A percentile compares a stretch with the other conserved stretches of the same genome.
These are phyloP conservation scores for Hypoxylon sp. DNA, from an alignment of 2,329 filamentous ascomycete species.

Conservation along the genomic window DNA sequence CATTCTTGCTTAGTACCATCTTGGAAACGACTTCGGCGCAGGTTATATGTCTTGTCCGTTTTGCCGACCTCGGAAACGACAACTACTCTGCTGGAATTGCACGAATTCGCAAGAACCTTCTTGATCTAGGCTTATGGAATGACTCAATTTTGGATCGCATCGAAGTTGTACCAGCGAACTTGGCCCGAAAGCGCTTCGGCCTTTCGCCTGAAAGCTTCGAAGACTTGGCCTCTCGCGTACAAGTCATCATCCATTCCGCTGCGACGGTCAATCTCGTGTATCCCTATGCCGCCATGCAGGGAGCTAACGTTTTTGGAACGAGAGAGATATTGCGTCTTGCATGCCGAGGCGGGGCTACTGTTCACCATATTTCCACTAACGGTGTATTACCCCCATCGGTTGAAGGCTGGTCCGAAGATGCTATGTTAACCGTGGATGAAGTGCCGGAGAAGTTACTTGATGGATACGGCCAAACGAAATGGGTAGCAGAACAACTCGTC, in stretches of 20 bases:
- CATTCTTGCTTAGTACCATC: constrained; percentile 79
- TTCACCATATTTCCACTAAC: constrained; percentile 86
- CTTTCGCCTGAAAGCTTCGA: constrained; percentile 76
- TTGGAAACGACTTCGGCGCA: constrained; percentile 77
- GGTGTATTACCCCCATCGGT: constrained; percentile 80
- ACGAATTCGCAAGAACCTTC: constrained; percentile 79
- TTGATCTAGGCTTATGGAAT: constrained; percentile 84
- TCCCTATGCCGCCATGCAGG: constrained; percentile 81
- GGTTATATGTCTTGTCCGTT: constrained; percentile 81
- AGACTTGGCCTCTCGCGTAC: constrained; percentile 73
- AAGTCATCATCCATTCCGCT: constrained; percentile 83
- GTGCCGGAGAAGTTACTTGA: constrained; percentile 78
- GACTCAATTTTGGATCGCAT: constrained; percentile 84
- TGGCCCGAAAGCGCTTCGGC: constrained; percentile 78
- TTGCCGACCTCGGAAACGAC: constrained; percentile 75
- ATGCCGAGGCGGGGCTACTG: constrained; percentile 75
- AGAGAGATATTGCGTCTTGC: constrained; percentile 81
- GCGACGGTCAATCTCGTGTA: constrained; percentile 87
- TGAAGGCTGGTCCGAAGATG: constrained; percentile 79
- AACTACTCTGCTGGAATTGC: constrained; percentile 78
- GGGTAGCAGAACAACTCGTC: constrained; percentile 83
- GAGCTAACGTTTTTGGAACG: constrained; percentile 84
- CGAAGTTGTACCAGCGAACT: constrained; percentile 80
- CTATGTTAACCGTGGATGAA: constrained; percentile 75
- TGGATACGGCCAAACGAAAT: constrained; percentile 85